A percentile compares a stretch with the other conserved stretches of the same genome.
phyloP scores from a whole-genome alignment of 2,329 filamentous ascomycete genomes.

The Neobulgaria alba region DNA sequence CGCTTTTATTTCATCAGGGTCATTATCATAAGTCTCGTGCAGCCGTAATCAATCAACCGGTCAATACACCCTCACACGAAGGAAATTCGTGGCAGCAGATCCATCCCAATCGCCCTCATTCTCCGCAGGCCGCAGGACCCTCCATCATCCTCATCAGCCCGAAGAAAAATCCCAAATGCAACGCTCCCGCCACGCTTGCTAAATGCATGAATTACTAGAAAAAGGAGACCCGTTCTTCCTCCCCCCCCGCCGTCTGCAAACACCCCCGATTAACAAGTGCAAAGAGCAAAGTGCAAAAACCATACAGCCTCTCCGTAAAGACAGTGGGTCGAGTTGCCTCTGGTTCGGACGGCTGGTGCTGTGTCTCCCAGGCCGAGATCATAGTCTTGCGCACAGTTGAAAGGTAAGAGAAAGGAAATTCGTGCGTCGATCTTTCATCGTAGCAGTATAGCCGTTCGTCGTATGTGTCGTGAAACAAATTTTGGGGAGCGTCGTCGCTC shows the following conservation, averaged over 20 bases:
- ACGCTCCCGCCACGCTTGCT: constrained; percentile 25
- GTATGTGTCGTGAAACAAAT: constrained; percentile 16
- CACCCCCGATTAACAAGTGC: constrained; percentile 1
- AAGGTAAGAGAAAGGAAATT: constrained; percentile 11
- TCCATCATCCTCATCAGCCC: constrained; percentile 11
- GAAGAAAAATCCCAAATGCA: constrained; percentile 5
- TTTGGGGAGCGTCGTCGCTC: constrained; percentile 16
- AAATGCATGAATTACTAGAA: constrained; percentile 22
- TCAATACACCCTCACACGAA: constrained; percentile 10
- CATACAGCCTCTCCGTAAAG: constrained; percentile 22
- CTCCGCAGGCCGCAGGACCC: constrained; percentile 11
- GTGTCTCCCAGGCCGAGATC: constrained; percentile 23
- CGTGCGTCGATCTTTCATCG: constrained; percentile 16
- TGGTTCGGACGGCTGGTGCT: constrained; percentile 25
- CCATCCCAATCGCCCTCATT: constrained; percentile 4
- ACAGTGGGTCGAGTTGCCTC: constrained; percentile 28
- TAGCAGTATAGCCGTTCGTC: constrained; percentile 12
- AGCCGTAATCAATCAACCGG: constrained; percentile 5
- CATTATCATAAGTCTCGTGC: constrained; percentile 9
- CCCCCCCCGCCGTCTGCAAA: constrained; percentile 3
- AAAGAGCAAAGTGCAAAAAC: constrained; percentile 6
- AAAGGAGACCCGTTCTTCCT: constrained; percentile 15
- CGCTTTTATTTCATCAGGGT: constrained; percentile 14
- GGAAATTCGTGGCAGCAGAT: constrained; percentile 1
- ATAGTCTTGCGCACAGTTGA: constrained; percentile 15